These are phyloP conservation scores for Coemansia sp. DNA, from an alignment of 192 early-diverging fungal genomes.

Conservation along the genomic window DNA sequence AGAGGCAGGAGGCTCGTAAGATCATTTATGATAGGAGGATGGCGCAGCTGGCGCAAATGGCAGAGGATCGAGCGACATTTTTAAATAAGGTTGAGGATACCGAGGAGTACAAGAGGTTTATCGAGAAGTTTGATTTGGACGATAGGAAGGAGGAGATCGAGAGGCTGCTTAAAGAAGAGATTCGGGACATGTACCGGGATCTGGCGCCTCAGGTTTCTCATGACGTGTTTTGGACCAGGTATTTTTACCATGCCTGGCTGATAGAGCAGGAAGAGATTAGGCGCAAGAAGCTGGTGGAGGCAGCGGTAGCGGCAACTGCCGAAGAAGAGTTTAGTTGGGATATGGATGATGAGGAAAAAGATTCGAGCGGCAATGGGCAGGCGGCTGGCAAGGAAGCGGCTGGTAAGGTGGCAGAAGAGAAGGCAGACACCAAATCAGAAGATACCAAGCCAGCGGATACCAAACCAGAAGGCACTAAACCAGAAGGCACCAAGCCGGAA, in stretches of 20 bases:
- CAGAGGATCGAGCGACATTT: slow-evolving; percentile 36
- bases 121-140: slow-evolving; percentile 6
- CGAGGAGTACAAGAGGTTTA: slow-evolving; percentile 20
- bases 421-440: background rate
- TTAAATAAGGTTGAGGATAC: slow-evolving; percentile 11
- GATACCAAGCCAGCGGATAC: background rate
- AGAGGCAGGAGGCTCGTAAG: slow-evolving; percentile 30
- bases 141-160: slow-evolving; percentile 10
- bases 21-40: slow-evolving; percentile 50
- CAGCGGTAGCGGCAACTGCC: slow-evolving; percentile 35
- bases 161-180: slow-evolving; percentile 12
- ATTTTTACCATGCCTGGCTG: slow-evolving; percentile 43
- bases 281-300: slow-evolving; percentile 49
- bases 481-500: slow-evolving; percentile 1
- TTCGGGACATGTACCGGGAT: slow-evolving; percentile 18
- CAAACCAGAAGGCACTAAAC: slow-evolving; percentile 9
- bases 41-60: slow-evolving; percentile 40
- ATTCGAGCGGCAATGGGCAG: background rate
- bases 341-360: slow-evolving; percentile 27
- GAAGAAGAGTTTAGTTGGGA: slow-evolving; percentile 53
- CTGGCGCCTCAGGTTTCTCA: slow-evolving; percentile 29
- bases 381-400: background rate
- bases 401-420: slow-evolving; percentile 1
- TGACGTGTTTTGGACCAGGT: slow-evolving; percentile 44
- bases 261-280: slow-evolving; percentile 44